Percentiles rank a stretch among this genome's conserved stretches.
Conservation (phyloP, 176 grass and related monocot species). For the Urochloa ruziziensis region DNA sequence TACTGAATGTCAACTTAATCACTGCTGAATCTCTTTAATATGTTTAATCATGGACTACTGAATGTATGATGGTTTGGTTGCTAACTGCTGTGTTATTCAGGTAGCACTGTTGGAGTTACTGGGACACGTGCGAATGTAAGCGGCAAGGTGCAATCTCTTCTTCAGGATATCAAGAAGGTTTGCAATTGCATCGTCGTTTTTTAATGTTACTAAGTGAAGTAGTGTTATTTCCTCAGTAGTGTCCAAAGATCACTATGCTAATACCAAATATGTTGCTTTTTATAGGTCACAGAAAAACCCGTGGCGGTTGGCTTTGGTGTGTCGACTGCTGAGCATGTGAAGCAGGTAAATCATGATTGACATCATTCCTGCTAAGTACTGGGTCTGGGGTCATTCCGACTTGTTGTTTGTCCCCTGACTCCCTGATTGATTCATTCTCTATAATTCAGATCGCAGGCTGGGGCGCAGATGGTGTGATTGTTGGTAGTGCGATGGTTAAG, state of each 20-base stretch:
- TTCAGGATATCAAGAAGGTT: constrained; percentile 93
- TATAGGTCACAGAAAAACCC: constrained; percentile 81
- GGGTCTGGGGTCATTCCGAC: background rate
- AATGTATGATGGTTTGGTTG: constrained; percentile 4
- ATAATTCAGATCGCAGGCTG: constrained; percentile 62
- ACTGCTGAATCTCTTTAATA: background rate
- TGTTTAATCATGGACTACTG: background rate
- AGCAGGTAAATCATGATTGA: constrained; percentile 59
- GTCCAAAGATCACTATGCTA: background rate
- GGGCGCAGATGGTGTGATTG: constrained; percentile 94
- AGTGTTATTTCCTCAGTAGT: too few species aligned
- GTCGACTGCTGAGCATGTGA: constrained; percentile 84
- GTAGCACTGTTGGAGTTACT: constrained; percentile 92
- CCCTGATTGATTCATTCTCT: background rate
- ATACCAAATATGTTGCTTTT: constrained; percentile 26
- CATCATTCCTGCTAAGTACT: constrained; percentile 13
- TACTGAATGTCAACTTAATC: background rate
- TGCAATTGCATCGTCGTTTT: background rate
- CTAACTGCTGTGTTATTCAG: constrained; percentile 43
- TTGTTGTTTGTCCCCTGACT: background rate
- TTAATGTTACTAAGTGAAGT: background rate
- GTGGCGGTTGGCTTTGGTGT: constrained; percentile 98
- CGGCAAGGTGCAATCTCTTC: constrained; percentile 74
- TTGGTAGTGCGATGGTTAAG: constrained; percentile 90
- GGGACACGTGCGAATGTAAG: constrained; percentile 77